Conservation (phyloP, 768 basidiomycete species). For the Leccinellum rugosiceps region DNA sequence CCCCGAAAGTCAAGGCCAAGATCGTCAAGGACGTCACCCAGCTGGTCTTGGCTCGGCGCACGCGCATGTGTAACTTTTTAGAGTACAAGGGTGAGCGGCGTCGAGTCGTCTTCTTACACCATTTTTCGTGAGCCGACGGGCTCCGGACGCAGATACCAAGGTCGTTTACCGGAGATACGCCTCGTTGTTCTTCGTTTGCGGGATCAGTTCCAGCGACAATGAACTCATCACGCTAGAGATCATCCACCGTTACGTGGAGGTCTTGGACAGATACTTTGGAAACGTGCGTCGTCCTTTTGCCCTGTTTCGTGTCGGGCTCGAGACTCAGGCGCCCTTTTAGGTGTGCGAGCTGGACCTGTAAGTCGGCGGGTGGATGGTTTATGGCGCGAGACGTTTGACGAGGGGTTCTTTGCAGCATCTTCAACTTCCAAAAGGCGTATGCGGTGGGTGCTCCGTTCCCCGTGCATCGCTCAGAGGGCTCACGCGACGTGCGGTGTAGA, state of each 20-base stretch:
- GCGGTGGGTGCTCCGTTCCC: constrained; percentile 45
- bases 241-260: constrained; percentile 91
- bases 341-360: constrained; percentile 93
- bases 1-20: constrained; percentile 79
- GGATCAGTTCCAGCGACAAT: constrained; percentile 81
- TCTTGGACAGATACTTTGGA: constrained; percentile 63
- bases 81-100: constrained; percentile 83
- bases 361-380: constrained; percentile 19
- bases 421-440: constrained; percentile 97
- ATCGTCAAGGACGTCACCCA: constrained; percentile 96
- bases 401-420: constrained; percentile 61
- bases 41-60: constrained; percentile 82
- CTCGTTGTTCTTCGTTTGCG: constrained; percentile 91
- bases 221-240: constrained; percentile 90
- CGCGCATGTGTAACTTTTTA: constrained; percentile 92
- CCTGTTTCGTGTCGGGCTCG: not conserved
- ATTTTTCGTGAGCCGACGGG: constrained; percentile 26
- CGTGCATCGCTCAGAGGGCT: not conserved
- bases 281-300: constrained; percentile 31
- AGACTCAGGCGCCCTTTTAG: constrained; percentile 31
- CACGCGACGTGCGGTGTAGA: constrained; percentile 36
- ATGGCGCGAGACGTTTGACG: not conserved
- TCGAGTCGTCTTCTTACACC: not conserved
- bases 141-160: constrained; percentile 55
- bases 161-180: constrained; percentile 95